Evolutionary conservation across 202 grass and related monocot genomes (phyloP), one percentile per base, ranked within the genome.

Genomic region (Setaria italica): DNA sequence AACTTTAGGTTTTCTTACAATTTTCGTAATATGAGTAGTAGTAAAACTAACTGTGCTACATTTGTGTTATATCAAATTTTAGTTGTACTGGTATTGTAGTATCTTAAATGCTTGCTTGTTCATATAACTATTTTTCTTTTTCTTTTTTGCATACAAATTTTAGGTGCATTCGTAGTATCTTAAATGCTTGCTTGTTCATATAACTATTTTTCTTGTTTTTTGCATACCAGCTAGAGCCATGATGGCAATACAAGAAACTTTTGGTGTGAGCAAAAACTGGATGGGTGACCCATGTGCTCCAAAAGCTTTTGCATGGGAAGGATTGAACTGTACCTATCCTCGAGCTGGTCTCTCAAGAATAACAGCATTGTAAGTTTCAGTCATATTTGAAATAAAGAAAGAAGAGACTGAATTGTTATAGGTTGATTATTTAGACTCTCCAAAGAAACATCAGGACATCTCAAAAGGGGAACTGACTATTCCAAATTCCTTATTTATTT

Each of bases 251-350:
- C 90, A 87, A 50, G 80, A 68, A 25, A 47, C 16, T 82, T 89
- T 84, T 89, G 72, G 50, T 32, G 73, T 91, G 60, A 84, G 74
- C 6, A 87, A 41, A 69, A 89, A 91, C 63, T 91, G 92, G 92
- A 81, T 77, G 67, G 92, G 92, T 11, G 92, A 94, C 78, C 89
- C 89, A 72, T 91, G 92, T 70, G 13, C 87, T 57, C 92, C 86
- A 34, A 89, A 73, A 78, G 33, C 37, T 72, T 89, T 80, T 84
- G 0, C 65, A 67, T 94, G 92, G 89, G 53, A 77, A 48, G 79
- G 86, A 70, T 56, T 94, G 76, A 84, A 74, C 32, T 91, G 92
- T 72, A 82, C 67, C 65, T 89, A 87, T 63, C 46, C 67, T 79
- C 21, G 80, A 71, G 57, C 47, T 33, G 25, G 62, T 79, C 13